Conservation (phyloP, 805 yeast genomes). For the Pichia gijzeniarum region DNA sequence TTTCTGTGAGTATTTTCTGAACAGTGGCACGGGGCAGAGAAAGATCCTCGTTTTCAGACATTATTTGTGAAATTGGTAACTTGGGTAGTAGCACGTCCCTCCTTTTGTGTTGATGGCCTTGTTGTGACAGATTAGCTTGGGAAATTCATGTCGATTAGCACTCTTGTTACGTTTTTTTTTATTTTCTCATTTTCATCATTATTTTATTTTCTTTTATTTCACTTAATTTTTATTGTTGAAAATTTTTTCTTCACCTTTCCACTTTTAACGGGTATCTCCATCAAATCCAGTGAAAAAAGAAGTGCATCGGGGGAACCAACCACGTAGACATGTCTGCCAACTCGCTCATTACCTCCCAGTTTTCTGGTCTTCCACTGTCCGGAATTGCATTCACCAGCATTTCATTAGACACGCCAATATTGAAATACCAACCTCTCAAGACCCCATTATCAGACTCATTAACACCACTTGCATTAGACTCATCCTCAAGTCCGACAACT, state of each 20-base stretch:
- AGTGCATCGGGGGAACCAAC: background rate
- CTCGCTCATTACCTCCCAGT: slow-evolving; percentile 6
- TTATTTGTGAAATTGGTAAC: background rate
- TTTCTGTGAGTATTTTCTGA: slow-evolving; percentile 87
- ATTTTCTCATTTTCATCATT: background rate
- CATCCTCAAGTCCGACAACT: slow-evolving; percentile 2
- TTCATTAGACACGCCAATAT: slow-evolving; percentile 8
- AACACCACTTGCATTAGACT: slow-evolving; percentile 4
- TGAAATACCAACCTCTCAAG: slow-evolving; percentile 10
- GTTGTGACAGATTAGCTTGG: too few species aligned
- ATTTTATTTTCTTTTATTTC: background rate
- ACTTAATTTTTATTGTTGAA: background rate
- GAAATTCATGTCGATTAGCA: too few species aligned
- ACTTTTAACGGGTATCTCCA: background rate
- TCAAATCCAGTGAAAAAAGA: background rate
- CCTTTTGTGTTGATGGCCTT: background rate
- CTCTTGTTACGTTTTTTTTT: background rate
- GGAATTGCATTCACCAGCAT: slow-evolving; percentile 9
- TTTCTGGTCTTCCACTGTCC: slow-evolving; percentile 1
- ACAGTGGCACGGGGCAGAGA: slow-evolving; percentile 69
- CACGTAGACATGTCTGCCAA: background rate
- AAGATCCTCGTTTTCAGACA: slow-evolving; percentile 28
- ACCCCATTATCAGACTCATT: slow-evolving; percentile 1
- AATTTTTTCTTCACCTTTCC: background rate
- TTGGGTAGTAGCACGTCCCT: too few species aligned